phyloP scores from a whole-genome alignment of 1,139 yeast genomes.

The Scheffersomyces segobiensis region DNA sequence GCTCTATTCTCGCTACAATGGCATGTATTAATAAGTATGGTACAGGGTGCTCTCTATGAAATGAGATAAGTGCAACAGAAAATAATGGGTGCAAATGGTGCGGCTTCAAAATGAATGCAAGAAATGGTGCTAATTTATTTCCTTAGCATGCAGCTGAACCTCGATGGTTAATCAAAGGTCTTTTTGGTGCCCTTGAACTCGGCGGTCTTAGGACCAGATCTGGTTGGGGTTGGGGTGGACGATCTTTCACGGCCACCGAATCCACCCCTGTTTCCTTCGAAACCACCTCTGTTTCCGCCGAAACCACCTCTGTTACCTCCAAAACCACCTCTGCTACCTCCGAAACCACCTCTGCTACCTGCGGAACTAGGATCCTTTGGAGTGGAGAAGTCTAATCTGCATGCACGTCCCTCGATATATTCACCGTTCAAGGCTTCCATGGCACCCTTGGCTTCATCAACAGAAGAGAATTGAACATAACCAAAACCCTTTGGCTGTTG shows the following conservation, averaged over 20 bases:
- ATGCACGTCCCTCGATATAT: conserved; percentile 87
- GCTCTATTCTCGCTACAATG: background rate
- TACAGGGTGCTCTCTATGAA: conserved; percentile 3
- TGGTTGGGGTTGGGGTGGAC: conserved; percentile 54
- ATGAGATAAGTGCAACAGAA: background rate
- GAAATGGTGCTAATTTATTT: background rate
- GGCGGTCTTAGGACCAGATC: conserved; percentile 57
- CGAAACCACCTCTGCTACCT: conserved; percentile 19
- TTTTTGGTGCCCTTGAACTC: conserved; percentile 76
- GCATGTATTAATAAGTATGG: conserved; percentile 2
- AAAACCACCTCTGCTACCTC: conserved; percentile 22
- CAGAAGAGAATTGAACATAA: conserved; percentile 83
- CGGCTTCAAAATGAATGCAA: background rate
- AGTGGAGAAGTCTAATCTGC: conserved; percentile 91
- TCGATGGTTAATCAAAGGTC: conserved; percentile 60
- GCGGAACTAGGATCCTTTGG: conserved; percentile 60
- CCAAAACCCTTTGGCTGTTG: conserved; percentile 99
- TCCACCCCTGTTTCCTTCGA: conserved; percentile 36
- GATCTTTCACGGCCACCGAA: conserved; percentile 43
- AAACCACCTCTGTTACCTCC: conserved; percentile 39
- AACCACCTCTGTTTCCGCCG: conserved; percentile 43
- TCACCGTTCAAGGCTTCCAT: conserved; percentile 86
- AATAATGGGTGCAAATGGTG: conserved; percentile 2
- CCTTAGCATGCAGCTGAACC: background rate
- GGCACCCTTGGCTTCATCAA: conserved; percentile 91